Base-by-base conservation (phyloP, 768 basidiomycete species). In the Leccinum rimulosum region DNA sequence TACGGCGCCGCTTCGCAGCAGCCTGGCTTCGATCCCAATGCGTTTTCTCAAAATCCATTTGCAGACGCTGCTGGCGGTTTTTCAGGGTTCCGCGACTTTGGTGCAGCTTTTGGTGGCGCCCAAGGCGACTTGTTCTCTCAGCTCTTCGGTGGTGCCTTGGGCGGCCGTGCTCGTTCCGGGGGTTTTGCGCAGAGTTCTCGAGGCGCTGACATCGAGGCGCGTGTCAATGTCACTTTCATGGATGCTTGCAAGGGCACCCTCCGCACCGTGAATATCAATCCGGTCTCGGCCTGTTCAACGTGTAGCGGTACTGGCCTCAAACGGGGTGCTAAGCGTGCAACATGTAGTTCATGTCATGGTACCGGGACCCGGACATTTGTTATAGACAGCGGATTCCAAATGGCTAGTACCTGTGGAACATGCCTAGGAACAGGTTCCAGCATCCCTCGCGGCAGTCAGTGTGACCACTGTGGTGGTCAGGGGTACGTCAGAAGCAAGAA, bases 1-100 rank as follows among this genome's bases (percentile, higher is more conserved):
- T 98, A 92, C 73, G 97, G 97, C 15, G 74, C 93, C 19, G 89
- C 95, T 30, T 94, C 97, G 4, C 91, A 94, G 64, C 89, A 97
- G 67, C 90, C 88, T 28, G 95, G 95, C 36, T 99, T 98, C 74
- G 93, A 98, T 76, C 88, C 95, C 43, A 84, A 94, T 67, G 87
- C 90, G 1, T 96, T 92, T 69, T 78, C 83, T 55, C 82, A 77
- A 30, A 76, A 74, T 22, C 79, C 69, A 75, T 87, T 78, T 66
- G 84, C 71, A 38, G 78, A 76, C 51, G 75, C 79, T 30, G 62
- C 68, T 31, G 82, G 82, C 57, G 86, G 85, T n/a, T 90, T 88
- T 71, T 78, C 82, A 15, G 86, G 84, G 9, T 95, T 93, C 77
- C 79, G 84, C 50, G 85, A 85, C 68, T 89, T 95, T 67, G 78